Evolutionary conservation across 2,329 filamentous ascomycete genomes (phyloP), one percentile per base, ranked within the genome.

Genomic region (Hymenoscyphus repandus): DNA sequence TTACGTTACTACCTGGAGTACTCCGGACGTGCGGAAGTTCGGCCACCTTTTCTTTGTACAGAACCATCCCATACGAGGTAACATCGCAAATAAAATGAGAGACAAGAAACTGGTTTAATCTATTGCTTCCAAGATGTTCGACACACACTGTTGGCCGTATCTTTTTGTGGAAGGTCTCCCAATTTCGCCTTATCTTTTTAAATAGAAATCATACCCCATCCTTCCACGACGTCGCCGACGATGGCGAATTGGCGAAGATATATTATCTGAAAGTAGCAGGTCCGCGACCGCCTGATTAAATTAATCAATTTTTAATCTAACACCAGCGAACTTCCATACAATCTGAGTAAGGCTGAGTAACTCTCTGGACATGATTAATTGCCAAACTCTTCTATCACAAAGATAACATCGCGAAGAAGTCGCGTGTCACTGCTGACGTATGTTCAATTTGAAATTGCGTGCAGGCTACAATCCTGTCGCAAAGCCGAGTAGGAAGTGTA

Each of bases 251-350:
- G 22, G 22, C 9, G 18, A 39, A 20, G 38, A 32, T 33, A 32
- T 32, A 39, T 39, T 39, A 7, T 40, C 45, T 47, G 45, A 15
- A 39, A 47, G 36, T 20, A 22, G 45, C n/a, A 47, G 34, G 45
- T 32, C 38, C 27, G 31, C 18, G 18, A 31, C 32, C 45, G 34
- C 34, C 45, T 47, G 45, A 47, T 36, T 15, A 15, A 33, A 10
- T 47, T 47, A 47, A 47, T 47, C 36, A 47, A 47, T 30, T 7
- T 39, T 47, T 47, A 47, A 47, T 47, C 13, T 47, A 47, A 15
- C 33, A 36, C 6, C 5, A 46, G 32, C 36, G 15, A 17, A 17
- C 11, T 38, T 22, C 18, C 9, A n/a, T 11, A 12, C 18, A 12
- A 30, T 36, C 31, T 32, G 22, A 39, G 45, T 31, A 47, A 40